These are phyloP conservation scores for Corymbia citriodora DNA, from an alignment of 441 rosid genomes.

Conservation along the genomic window DNA sequence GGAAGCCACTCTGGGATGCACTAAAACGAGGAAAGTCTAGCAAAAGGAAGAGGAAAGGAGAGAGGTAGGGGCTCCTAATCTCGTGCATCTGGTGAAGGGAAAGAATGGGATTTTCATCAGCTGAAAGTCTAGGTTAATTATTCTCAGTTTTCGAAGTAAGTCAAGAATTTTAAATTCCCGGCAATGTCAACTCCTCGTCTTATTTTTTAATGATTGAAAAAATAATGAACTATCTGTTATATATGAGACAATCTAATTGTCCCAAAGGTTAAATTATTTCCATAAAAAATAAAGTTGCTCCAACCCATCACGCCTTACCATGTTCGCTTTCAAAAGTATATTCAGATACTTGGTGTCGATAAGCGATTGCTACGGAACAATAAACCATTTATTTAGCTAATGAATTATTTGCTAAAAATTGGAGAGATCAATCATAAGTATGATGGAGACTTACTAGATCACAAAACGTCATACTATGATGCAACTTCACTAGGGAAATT, in stretches of 20 bases:
- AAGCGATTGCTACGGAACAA: neutral
- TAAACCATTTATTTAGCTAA: neutral
- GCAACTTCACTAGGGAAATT: neutral
- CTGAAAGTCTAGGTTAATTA: neutral
- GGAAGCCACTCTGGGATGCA: neutral
- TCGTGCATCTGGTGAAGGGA: fast-evolving
- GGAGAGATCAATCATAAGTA: neutral
- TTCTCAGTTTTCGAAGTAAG: too few species aligned
- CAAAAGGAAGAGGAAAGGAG: neutral
- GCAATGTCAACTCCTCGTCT: neutral
- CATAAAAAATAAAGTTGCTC: neutral
- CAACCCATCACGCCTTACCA: neutral
- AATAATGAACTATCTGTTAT: neutral
- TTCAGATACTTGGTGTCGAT: neutral
- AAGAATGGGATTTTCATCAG: neutral
- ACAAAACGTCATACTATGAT: neutral
- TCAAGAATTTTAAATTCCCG: neutral
- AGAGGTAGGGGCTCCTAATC: neutral
- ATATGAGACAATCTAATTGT: neutral
- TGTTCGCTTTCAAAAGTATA: neutral
- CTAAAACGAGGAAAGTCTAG: neutral
- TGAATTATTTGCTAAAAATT: neutral
- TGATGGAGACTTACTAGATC: neutral
- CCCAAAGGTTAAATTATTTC: neutral
- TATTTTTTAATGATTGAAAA: neutral